Percentiles rank a stretch among this genome's conserved stretches.
These are phyloP conservation scores for Vaccinium vitisidaea DNA, from an alignment of 148 eudicot genomes.

Conservation along the genomic window DNA sequence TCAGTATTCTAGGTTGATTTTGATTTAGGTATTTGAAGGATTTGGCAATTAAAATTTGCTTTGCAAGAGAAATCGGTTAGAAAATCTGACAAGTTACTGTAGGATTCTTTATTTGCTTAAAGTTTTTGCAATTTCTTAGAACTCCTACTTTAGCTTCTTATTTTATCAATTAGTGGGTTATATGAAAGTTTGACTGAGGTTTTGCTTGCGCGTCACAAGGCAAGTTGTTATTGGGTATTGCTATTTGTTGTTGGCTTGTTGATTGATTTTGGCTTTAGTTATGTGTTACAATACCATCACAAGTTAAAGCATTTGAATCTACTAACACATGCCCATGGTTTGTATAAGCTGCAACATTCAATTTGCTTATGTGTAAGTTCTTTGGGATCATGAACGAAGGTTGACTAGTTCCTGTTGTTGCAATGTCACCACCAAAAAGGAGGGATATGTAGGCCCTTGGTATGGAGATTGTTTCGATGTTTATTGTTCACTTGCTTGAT, in stretches of 20 bases:
- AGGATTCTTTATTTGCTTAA: background rate
- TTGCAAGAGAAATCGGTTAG: background rate
- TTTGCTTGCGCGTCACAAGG: background rate
- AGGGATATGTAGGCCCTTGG: background rate
- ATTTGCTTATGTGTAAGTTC: background rate
- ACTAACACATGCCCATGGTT: no score
- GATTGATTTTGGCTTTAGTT: background rate
- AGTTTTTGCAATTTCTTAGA: background rate
- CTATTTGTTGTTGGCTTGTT: background rate
- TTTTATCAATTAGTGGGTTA: background rate
- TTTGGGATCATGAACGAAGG: background rate
- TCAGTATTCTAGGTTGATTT: no score
- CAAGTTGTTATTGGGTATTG: background rate
- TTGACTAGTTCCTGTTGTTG: background rate
- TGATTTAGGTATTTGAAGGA: no score
- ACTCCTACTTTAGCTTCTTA: background rate
- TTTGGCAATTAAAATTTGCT: no score
- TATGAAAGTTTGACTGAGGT: background rate
- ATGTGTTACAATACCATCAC: background rate
- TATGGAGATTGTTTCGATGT: background rate
- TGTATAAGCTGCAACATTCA: background rate
- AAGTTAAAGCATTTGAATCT: no score
- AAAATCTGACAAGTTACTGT: background rate
- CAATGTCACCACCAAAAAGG: background rate
- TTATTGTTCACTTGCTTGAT: background rate